Evolutionary conservation across 768 basidiomycete genomes (phyloP), one percentile per base, ranked within the genome.

Genomic region (Mycena venus): DNA sequence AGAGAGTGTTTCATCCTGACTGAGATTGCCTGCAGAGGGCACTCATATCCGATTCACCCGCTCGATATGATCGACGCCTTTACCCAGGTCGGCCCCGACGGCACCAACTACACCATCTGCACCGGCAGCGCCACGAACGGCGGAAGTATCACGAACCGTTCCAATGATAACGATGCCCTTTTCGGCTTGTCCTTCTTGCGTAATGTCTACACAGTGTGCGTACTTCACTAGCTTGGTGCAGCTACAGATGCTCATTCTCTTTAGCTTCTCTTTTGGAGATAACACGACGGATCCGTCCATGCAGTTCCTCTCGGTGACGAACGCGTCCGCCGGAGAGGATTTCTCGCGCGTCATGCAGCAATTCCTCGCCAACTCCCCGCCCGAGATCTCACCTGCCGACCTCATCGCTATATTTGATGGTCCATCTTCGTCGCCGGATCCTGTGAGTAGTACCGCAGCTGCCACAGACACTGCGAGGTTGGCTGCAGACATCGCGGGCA

Each of bases 141-240:
- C n/a, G n/a, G n/a, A n/a, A 11, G 34, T 36, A 29, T 60, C 19
- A 56, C 27, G 8, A 25, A 44, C 31, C 56, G 36, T 25, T 8
- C 15, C 17, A 23, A 2, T 10, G 23, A 17, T 3, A 25, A 12
- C 3, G 56, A 69, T 38, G 42, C 42, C 19, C 25, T 44, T 11
- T 51, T 47, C n/a, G 68, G 68, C 21, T 7, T 25, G 2, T 19
- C 29, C 4, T 69, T 69, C 25, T 29, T 60, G 42, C 58, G 56
- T 4, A 60, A 60, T 38, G 68, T 69, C 12, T 69, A n/a, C n/a
- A 69, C 53, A 44, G 29, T 56, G 68, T 69, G 17, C 5, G 56
- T 9, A 29, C 9, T 44, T 44, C n/a, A 17, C 38, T 55, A 17
- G 4, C 8, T 59, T 38, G 8, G n/a, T n/a, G n/a, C n/a, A n/a